Percentiles rank a stretch among this genome's conserved stretches.
Conservation (phyloP, 306 rosid genomes). For the Dryas alaskensis region DNA sequence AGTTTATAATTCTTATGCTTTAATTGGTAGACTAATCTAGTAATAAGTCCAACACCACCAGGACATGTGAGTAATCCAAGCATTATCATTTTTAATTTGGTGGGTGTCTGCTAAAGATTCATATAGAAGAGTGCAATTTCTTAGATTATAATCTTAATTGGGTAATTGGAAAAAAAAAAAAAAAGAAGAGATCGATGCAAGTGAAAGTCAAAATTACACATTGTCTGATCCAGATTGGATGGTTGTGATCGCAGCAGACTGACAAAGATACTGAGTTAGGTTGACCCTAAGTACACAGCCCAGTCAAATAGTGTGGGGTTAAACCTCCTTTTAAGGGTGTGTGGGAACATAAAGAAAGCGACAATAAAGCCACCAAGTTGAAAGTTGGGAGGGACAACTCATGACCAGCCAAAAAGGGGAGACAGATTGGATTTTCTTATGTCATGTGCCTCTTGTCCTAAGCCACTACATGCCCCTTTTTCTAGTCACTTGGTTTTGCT, state of each 20-base stretch:
- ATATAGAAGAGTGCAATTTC: conserved; percentile 25
- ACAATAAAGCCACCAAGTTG: conserved; percentile 56
- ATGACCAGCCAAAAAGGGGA: conserved; percentile 45
- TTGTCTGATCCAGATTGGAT: conserved; percentile 70
- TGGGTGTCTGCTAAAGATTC: conserved; percentile 42
- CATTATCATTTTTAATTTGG: conserved; percentile 37
- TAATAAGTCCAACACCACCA: conserved; percentile 38
- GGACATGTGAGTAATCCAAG: conserved; percentile 52
- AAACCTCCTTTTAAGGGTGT: conserved; percentile 54
- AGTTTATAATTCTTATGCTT: conserved; percentile 21
- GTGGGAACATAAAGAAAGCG: conserved; percentile 55
- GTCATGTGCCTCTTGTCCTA: conserved; percentile 54
- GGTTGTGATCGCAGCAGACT: conserved; percentile 64
- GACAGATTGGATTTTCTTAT: conserved; percentile 46
- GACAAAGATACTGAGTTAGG: conserved; percentile 74
- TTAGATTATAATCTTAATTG: conserved; percentile 8
- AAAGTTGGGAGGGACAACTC: conserved; percentile 48
- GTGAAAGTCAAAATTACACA: conserved; percentile 76
- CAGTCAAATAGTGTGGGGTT: conserved; percentile 23
- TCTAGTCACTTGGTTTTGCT: conserved; percentile 24
- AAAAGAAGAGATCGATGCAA: conserved; percentile 23
- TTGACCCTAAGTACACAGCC: conserved; percentile 36
- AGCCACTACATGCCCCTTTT: conserved; percentile 18
- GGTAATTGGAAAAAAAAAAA: conserved; percentile 5
- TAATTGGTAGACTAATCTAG: conserved; percentile 28